These are phyloP conservation scores for Tulasnella calospora DNA, from an alignment of 768 basidiomycete species.

Conservation along the genomic window DNA sequence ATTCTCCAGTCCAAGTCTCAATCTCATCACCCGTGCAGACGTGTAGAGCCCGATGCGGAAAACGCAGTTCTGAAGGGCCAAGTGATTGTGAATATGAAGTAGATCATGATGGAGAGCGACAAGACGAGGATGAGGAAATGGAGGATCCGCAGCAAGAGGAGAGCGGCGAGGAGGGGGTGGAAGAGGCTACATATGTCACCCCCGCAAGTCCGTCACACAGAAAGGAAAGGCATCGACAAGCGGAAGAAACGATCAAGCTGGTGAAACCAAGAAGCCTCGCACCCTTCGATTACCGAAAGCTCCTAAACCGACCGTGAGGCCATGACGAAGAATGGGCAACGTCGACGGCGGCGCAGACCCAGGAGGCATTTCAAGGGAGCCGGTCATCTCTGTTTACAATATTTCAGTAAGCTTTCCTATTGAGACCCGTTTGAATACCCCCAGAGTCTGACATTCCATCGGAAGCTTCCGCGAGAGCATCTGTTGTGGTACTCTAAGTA, in stretches of 20 bases:
- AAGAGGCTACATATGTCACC: slow-evolving; percentile 43
- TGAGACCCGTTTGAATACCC: neutral
- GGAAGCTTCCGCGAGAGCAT: slow-evolving; percentile 94
- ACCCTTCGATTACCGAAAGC: slow-evolving; percentile 40
- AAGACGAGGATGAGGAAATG: slow-evolving; percentile 38
- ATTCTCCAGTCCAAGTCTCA: slow-evolving; percentile 26
- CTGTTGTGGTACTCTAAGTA: slow-evolving; percentile 80
- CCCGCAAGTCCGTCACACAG: slow-evolving; percentile 35
- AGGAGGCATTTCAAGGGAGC: slow-evolving; percentile 61
- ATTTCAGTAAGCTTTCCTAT: slow-evolving; percentile 69
- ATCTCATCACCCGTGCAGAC: slow-evolving; percentile 30
- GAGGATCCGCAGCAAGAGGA: slow-evolving; percentile 27
- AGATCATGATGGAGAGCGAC: slow-evolving; percentile 30
- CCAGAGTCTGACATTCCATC: slow-evolving; percentile 34
- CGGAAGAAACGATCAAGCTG: slow-evolving; percentile 20
- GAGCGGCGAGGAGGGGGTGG: slow-evolving; percentile 37
- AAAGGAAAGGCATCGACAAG: slow-evolving; percentile 36
- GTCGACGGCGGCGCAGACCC: slow-evolving; percentile 51
- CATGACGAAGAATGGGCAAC: slow-evolving; percentile 36
- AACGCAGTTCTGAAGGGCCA: slow-evolving; percentile 43
- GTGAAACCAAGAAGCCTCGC: slow-evolving; percentile 44
- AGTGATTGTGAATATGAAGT: slow-evolving; percentile 37
- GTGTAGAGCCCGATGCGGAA: slow-evolving; percentile 41
- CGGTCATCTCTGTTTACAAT: slow-evolving; percentile 78
- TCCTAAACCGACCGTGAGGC: slow-evolving; percentile 35